Base-by-base conservation (phyloP, 768 basidiomycete genomes). In the Leccinum uliginosum region DNA sequence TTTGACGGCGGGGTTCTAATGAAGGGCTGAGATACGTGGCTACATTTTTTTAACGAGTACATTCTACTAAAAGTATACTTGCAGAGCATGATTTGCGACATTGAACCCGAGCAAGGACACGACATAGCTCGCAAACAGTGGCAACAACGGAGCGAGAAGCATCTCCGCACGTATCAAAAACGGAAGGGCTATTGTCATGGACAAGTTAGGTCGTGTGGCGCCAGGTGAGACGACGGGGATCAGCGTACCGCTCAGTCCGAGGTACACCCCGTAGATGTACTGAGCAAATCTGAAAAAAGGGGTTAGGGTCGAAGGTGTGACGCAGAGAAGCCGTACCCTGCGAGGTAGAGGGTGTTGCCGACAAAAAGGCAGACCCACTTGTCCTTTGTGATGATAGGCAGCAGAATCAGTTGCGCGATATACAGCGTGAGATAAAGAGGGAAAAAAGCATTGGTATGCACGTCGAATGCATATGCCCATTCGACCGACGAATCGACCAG, bases 391-490 rank as follows among this genome's bases (percentile, higher is more conserved):
- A 98, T 78, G 48, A 98, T 80, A 2, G 92, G 89, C 2, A 91
- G 81, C 11, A 98, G 79, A 60, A 95, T 85, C 11, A 97, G 80
- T 67, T 98, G 92, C 0, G 89, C 89, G 57, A 93, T 76, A 70
- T 97, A 97, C 53, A 97, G 82, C 10, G 90, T 87, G 57, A 97
- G 82, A 74, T 91, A 96, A 57, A 94, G 77, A 19, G 94, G 94
- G 73, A 98, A 96, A 79, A 98, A 98, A 3, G 93, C 88, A 66
- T 98, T 98, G 57, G 89, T 95, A 72, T 97, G 94, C 15, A 98
- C 89, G 71, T 98, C 96, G 66, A 98, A 96, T 12, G 91, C 93
- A 72, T 97, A 98, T 4, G 88, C 90, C 91, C 87, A 94, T 78
- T 93, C 91, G 29, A 93, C 88, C 19, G 74, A 74, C 45, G 88